Conservation (phyloP, 2,329 filamentous ascomycete genomes). For the Alternaria dauci region DNA sequence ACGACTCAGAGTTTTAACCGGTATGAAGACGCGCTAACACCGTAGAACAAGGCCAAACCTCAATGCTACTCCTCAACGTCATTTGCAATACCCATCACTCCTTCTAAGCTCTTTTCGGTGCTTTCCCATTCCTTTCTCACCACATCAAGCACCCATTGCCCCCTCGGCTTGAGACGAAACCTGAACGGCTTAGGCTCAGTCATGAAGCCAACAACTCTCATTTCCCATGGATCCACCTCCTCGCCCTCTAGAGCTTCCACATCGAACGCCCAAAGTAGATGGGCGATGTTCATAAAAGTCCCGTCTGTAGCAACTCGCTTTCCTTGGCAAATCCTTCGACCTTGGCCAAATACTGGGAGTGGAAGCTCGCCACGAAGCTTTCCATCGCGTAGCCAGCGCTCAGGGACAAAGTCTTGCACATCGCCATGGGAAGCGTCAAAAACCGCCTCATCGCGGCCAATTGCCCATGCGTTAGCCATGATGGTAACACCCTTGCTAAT, state of each 20-base stretch:
- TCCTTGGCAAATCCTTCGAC: constrained; percentile 20
- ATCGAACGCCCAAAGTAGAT: constrained; percentile 18
- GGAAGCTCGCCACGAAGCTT: constrained; percentile 15
- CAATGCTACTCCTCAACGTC: constrained; percentile 3
- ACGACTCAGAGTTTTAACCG: background rate
- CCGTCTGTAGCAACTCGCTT: constrained; percentile 20
- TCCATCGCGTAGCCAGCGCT: constrained; percentile 18
- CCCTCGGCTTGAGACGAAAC: constrained; percentile 18
- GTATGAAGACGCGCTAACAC: background rate
- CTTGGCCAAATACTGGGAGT: constrained; percentile 19
- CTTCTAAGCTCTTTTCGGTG: constrained; percentile 9
- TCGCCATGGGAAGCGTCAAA: constrained; percentile 12
- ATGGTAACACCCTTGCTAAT: constrained; percentile 16
- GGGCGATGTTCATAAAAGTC: constrained; percentile 16
- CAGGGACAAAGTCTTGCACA: constrained; percentile 12
- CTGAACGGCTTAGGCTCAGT: constrained; percentile 19
- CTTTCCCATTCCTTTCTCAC: constrained; percentile 12
- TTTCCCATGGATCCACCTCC: constrained; percentile 15
- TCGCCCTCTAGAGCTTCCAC: constrained; percentile 7
- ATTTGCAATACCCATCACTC: constrained; percentile 8
- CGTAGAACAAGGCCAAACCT: background rate
- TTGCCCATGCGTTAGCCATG: constrained; percentile 21
- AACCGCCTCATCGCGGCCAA: constrained; percentile 18
- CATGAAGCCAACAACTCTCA: constrained; percentile 20
- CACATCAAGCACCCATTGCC: constrained; percentile 11